Percentiles rank a stretch among this genome's conserved stretches.
Conservation (phyloP, 345 rosid genomes). For the Salix brachista region DNA sequence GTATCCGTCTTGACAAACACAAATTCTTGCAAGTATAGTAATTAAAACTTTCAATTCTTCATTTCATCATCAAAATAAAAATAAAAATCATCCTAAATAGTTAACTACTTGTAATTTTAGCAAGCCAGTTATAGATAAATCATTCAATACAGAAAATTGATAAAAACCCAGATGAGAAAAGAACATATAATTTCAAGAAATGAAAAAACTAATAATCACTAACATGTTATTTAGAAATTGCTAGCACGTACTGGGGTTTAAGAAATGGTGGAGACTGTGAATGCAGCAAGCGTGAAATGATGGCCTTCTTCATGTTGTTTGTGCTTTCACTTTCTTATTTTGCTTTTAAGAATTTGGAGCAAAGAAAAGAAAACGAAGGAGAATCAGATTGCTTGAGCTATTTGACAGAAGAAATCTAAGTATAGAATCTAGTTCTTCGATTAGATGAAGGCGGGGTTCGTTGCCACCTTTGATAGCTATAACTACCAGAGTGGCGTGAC, state of each 20-base stretch:
- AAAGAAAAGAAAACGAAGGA: background rate
- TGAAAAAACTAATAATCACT: background rate
- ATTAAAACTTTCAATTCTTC: too few species aligned
- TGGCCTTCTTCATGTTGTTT: background rate
- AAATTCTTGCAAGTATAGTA: too few species aligned
- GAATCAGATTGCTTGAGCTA: background rate
- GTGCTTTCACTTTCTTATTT: background rate
- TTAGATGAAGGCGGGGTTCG: too few species aligned
- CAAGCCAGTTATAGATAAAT: background rate
- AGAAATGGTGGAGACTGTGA: conserved; percentile 11
- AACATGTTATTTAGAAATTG: background rate
- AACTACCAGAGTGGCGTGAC: too few species aligned
- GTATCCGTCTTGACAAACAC: too few species aligned
- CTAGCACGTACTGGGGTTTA: conserved; percentile 3
- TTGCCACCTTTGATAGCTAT: too few species aligned
- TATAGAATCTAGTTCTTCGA: background rate
- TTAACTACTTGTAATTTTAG: too few species aligned
- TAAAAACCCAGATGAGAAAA: background rate
- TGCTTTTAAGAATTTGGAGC: background rate
- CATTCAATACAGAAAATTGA: background rate
- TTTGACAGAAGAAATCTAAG: background rate
- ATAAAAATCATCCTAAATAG: too few species aligned
- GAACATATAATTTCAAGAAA: background rate
- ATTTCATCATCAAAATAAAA: too few species aligned
- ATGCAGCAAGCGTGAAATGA: conserved; percentile 16